Base-by-base conservation (phyloP, 2,329 filamentous ascomycete genomes). In the Colletotrichum sansevieriae region DNA sequence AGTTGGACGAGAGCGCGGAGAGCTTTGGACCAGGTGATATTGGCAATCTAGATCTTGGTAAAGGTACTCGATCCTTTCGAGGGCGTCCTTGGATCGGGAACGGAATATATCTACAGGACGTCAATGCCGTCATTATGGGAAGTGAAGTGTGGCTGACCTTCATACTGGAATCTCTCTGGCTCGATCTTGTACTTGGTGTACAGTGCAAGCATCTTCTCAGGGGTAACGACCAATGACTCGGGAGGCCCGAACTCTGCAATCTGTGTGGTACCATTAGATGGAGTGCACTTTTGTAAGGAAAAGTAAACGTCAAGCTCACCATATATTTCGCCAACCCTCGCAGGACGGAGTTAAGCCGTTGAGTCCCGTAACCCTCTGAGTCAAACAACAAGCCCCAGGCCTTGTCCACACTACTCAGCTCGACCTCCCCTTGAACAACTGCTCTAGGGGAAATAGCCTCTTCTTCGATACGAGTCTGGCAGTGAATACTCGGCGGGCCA, bases 331-430 rank as follows among this genome's bases (percentile, higher is more conserved):
- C 93, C 65, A 97, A 82, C 0, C 92, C 92, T 63, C 89, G 84
- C 56, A 97, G 80, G 44, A 96, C 89, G 71, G 94, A 88, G 0
- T 87, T 87, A 15, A 95, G 83, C 59, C 92, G 85, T 55, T 84
- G 78, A 0, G 93, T 95, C 1, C 92, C 88, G 64, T 86, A 84
- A 0, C 90, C 91, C 33, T 89, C 83, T 3, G 84, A 81, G 54
- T 92, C 89, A 75, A 97, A 97, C 3, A 97, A 78, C 10, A 83
- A 84, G 6, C 92, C 91, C 94, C 94, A 97, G 75, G 90, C 90
- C 75, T 87, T 88, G 76, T 95, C 92, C 33, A 92, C 78, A 2
- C 87, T 86, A 1, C 87, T 90, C 70, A 85, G 76, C 68, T 89
- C 87, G 9, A 44, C 10, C 9, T 13, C 39, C 4, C 39, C 37